Conservation (phyloP, 2,329 filamentous ascomycete species). For the Colletotrichum karsti region DNA sequence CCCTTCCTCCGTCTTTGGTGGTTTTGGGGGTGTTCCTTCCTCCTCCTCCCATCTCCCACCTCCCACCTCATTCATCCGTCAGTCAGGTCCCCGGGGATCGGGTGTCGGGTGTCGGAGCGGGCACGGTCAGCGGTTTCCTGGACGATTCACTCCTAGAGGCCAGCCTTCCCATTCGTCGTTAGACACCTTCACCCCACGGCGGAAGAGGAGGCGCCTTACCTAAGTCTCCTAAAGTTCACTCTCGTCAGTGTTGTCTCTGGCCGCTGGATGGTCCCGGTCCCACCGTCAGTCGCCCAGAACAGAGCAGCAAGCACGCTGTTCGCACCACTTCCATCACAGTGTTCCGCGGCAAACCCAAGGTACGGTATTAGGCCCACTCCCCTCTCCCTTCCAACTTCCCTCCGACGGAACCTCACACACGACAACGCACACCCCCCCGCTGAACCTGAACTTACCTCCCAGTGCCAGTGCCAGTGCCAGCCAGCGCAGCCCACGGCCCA, state of each 20-base stretch:
- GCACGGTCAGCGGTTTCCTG: conserved; percentile 13
- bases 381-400: background rate
- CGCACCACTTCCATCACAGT: too few species aligned
- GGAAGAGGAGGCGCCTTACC: background rate
- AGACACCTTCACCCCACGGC: background rate
- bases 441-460: conserved; percentile 14
- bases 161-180: conserved; percentile 10
- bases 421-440: background rate
- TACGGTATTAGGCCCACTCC: conserved; percentile 7
- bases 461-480: conserved; percentile 21
- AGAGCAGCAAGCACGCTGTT: too few species aligned
- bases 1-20: background rate
- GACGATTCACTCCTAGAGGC: conserved; percentile 8
- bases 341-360: conserved; percentile 30
- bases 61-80: conserved; percentile 4
- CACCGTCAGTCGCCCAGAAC: too few species aligned
- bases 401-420: background rate
- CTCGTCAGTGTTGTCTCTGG: too few species aligned
- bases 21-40: too few species aligned
- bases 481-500: conserved; percentile 16
- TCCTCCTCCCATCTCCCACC: too few species aligned
- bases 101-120: conserved; percentile 27
- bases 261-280: background rate
- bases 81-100: conserved; percentile 23
- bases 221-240: too few species aligned